Conservation (phyloP, 768 basidiomycete genomes). For the Termitomyces sp. region DNA sequence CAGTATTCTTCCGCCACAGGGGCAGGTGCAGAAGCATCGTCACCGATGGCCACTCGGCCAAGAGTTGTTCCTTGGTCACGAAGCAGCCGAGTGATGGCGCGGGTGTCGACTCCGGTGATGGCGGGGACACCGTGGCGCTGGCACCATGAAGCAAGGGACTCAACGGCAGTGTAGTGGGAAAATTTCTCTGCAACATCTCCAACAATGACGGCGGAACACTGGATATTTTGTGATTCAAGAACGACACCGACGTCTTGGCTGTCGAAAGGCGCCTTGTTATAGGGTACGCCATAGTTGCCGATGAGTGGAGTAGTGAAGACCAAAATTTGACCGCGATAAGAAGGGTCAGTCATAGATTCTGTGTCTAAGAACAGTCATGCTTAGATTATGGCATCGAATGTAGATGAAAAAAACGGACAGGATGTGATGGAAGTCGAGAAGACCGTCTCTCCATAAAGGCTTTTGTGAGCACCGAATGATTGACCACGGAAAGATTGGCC, state of each 20-base stretch:
- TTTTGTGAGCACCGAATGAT: constrained; percentile 85
- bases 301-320: constrained; percentile 99
- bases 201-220: constrained; percentile 91
- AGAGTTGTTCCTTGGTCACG: constrained; percentile 98
- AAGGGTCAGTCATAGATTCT: constrained; percentile 99
- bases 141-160: constrained; percentile 94
- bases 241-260: constrained; percentile 79
- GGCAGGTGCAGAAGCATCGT: constrained; percentile 55
- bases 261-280: constrained; percentile 70
- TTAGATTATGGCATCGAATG: background rate
- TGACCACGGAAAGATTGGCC: constrained; percentile 90
- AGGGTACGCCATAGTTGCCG: constrained; percentile 96
- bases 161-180: constrained; percentile 92
- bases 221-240: constrained; percentile 85
- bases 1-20: constrained; percentile 78
- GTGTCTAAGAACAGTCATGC: constrained; percentile 61
- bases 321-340: constrained; percentile 95
- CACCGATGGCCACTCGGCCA: constrained; percentile 83
- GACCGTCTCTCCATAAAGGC: constrained; percentile 94
- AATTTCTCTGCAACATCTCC: constrained; percentile 93
- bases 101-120: constrained; percentile 96
- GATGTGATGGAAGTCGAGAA: constrained; percentile 99
- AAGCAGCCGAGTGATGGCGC: constrained; percentile 89
- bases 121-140: constrained; percentile 85
- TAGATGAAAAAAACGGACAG: constrained; percentile 49